phyloP scores from a whole-genome alignment of 169 alveolate genomes.

The Cyclospora cayetanensis region DNA sequence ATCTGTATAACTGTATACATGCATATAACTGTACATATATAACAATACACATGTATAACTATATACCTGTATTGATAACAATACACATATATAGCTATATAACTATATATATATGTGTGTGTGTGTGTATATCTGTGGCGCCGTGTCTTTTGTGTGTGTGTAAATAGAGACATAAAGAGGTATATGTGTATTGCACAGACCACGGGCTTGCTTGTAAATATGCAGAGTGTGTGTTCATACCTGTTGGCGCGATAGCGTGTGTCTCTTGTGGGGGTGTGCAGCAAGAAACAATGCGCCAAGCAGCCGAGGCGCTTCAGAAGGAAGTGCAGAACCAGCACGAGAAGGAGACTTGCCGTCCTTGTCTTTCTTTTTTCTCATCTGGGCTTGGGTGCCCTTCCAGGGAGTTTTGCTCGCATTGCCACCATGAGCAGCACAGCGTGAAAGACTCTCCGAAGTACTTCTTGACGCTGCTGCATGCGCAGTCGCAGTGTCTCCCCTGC shows the following conservation, averaged over 20 bases:
- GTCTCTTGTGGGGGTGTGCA: neutral
- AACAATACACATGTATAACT: neutral
- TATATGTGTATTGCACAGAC: neutral
- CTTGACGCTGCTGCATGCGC: conserved; percentile 14
- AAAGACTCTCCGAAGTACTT: neutral
- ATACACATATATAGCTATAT: neutral
- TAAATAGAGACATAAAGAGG: neutral
- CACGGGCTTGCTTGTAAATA: neutral
- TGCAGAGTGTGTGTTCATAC: neutral
- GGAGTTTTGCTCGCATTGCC: neutral
- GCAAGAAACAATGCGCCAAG: neutral
- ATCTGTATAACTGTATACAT: neutral
- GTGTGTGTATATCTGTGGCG: neutral
- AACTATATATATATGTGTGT: neutral
- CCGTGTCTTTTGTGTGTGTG: too few relatives aligned
- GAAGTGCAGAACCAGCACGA: neutral
- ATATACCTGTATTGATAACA: neutral
- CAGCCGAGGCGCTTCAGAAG: neutral
- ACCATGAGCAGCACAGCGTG: conserved; percentile 22
- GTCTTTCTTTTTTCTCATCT: neutral
- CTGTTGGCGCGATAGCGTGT: neutral
- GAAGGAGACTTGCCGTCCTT: neutral
- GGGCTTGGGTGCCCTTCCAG: neutral
- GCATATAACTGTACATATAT: neutral
- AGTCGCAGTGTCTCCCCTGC: conserved; percentile 23